Evolutionary conservation across 176 grass and related monocot species (phyloP), one percentile per base, ranked within the genome.

Genomic region (Lolium perenne): DNA sequence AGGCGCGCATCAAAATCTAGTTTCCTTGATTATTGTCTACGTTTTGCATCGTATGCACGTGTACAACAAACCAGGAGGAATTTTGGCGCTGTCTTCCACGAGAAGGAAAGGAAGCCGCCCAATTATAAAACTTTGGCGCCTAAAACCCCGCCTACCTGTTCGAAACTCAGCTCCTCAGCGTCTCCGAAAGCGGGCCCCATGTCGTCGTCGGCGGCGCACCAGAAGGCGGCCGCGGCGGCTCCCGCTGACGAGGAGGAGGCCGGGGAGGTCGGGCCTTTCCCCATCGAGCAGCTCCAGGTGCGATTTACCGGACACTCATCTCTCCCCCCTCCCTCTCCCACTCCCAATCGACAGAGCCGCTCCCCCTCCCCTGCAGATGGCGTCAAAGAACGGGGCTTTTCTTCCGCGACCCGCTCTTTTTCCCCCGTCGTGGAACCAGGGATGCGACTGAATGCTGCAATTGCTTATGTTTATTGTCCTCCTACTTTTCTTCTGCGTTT

Each of bases 221-320:
- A 83, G 79, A 82, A 79, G 88, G 66, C 61, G 71, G 56, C 81
- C 43, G 77, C 47, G 29, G 65, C 82, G 25, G 43, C 71, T 23
- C 71, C 71, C 11, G 71, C 22, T 45, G 65, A 55, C 1, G 85
- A 61, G 85, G 80, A 62, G 56, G 81, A 25, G 51, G 89, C 76
- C 20, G 77, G 46, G 61, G 77, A 88, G 77, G 82, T 82, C n/a
- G 86, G 77, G 32, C 90, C 86, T 22, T 91, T 90, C 73, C 83
- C 89, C 38, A 81, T 94, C 69, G 89, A 94, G 48, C 86, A 91
- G 25, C 92, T 94, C 26, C 92, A 94, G 92, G 92, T 91, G 29
- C 11, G n/a, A 10, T 45, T 32, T 41, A 21, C 20, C 38, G 9
- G 13, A 9, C 41, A 1, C 67, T 57, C 7, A 26, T 40, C 22